Conservation (phyloP, 2,329 filamentous ascomycete genomes). For the Chaetomiaceae sp. region DNA sequence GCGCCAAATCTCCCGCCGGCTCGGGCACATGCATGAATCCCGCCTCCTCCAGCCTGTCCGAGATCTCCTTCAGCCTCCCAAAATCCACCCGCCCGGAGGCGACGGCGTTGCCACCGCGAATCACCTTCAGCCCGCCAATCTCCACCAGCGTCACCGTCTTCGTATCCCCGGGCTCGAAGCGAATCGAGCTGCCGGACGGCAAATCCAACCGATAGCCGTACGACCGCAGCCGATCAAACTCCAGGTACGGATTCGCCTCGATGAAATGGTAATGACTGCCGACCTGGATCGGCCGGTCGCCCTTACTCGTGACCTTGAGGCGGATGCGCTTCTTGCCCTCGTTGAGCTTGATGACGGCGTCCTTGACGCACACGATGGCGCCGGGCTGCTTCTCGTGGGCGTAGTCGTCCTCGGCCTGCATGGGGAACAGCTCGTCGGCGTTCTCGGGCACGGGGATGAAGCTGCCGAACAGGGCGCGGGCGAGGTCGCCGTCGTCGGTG, state of each 20-base stretch:
- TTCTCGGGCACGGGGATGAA: constrained; percentile 76
- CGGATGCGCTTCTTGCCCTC: constrained; percentile 67
- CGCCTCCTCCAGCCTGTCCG: constrained; percentile 61
- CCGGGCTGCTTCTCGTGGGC: constrained; percentile 68
- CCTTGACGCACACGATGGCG: constrained; percentile 68
- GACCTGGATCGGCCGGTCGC: constrained; percentile 86
- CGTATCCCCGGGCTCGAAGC: constrained; percentile 89
- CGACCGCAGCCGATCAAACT: constrained; percentile 77
- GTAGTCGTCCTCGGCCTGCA: constrained; percentile 61
- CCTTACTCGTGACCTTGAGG: constrained; percentile 76
- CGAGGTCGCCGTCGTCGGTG: constrained; percentile 79
- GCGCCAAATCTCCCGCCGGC: constrained; percentile 51
- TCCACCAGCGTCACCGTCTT: constrained; percentile 88
- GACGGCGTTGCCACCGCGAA: constrained; percentile 78
- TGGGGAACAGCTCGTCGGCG: constrained; percentile 61
- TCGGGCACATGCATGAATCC: constrained; percentile 77
- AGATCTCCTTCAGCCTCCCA: constrained; percentile 59
- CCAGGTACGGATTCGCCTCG: constrained; percentile 84
- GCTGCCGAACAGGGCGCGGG: constrained; percentile 83
- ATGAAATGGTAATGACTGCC: constrained; percentile 96
- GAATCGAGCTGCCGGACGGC: constrained; percentile 81
- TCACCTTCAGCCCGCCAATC: constrained; percentile 74
- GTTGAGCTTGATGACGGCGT: constrained; percentile 64
- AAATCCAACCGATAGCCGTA: constrained; percentile 89
- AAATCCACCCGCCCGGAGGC: constrained; percentile 69